phyloP scores from a whole-genome alignment of 2,329 filamentous ascomycete genomes.

The Chrysoporthe deuterocubensis region DNA sequence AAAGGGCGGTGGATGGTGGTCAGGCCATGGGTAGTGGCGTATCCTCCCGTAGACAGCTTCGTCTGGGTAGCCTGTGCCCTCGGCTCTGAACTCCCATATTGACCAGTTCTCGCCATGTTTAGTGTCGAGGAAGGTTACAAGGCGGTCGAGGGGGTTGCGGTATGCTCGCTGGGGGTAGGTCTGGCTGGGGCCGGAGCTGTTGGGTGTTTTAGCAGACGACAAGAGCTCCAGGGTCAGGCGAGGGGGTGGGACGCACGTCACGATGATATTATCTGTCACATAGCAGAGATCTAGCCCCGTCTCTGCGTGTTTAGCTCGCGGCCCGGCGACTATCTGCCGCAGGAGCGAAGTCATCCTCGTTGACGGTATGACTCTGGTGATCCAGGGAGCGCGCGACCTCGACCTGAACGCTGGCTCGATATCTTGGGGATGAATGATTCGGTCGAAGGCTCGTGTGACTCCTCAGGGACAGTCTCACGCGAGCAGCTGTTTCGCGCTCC shows the following conservation, averaged over 20 bases:
- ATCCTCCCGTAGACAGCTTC: conserved; percentile 83
- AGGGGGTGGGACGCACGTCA: conserved; percentile 49
- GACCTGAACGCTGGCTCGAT: not conserved
- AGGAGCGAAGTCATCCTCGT: conserved; percentile 71
- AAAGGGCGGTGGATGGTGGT: conserved; percentile 96
- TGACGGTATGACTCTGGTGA: not conserved
- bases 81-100: conserved; percentile 97
- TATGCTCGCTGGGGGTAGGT: conserved; percentile 92
- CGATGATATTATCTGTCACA: conserved; percentile 79
- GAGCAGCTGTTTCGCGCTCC: not conserved
- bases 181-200: conserved; percentile 84
- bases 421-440: not conserved
- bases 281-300: conserved; percentile 94
- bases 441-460: not conserved
- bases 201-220: conserved; percentile 37
- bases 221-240: not conserved
- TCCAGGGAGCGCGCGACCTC: not conserved
- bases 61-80: conserved; percentile 95
- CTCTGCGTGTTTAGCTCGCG: conserved; percentile 81
- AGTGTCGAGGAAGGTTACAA: conserved; percentile 85
- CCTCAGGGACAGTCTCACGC: not conserved
- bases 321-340: conserved; percentile 89
- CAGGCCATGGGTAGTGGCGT: conserved; percentile 92
- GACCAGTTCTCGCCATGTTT: conserved; percentile 86
- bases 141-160: conserved; percentile 85